phyloP scores from a whole-genome alignment of 2,329 filamentous ascomycete genomes.

The Fusarium falciforme region DNA sequence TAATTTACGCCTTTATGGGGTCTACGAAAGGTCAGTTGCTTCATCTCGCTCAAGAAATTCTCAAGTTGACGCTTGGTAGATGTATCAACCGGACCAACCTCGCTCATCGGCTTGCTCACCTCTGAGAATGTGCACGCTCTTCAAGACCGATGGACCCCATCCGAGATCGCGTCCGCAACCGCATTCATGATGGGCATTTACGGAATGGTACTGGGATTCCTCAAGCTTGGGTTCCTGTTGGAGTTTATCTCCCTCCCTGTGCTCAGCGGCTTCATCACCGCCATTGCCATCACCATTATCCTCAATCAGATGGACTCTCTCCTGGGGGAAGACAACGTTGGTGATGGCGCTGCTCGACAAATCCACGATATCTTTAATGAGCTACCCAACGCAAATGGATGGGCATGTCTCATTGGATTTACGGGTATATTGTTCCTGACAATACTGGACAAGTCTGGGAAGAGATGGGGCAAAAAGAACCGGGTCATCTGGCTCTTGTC shows the following conservation, averaged over 20 bases:
- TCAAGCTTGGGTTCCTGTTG: slow-evolving; percentile 73
- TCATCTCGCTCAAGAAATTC: background rate
- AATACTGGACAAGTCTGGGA: slow-evolving; percentile 67
- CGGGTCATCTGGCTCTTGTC: slow-evolving; percentile 68
- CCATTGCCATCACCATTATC: slow-evolving; percentile 73
- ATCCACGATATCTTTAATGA: slow-evolving; percentile 69
- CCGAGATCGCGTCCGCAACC: slow-evolving; percentile 69
- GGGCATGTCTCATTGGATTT: slow-evolving; percentile 70
- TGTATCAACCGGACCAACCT: slow-evolving; percentile 72
- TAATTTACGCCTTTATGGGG: slow-evolving; percentile 69
- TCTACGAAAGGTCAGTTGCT: slow-evolving; percentile 65
- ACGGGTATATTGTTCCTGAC: slow-evolving; percentile 67
- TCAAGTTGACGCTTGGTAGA: slow-evolving; percentile 51
- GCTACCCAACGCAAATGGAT: slow-evolving; percentile 67
- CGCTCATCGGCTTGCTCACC: slow-evolving; percentile 72
- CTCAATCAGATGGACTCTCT: slow-evolving; percentile 73
- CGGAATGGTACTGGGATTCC: slow-evolving; percentile 67
- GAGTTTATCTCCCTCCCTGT: slow-evolving; percentile 75
- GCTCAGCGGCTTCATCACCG: slow-evolving; percentile 73
- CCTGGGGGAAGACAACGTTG: slow-evolving; percentile 64
- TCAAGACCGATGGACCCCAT: slow-evolving; percentile 61
- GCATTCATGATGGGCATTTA: slow-evolving; percentile 73
- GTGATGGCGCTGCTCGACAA: slow-evolving; percentile 64
- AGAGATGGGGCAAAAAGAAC: slow-evolving; percentile 68
- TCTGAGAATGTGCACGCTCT: slow-evolving; percentile 69